Percentiles rank a stretch among this genome's conserved stretches.
Evolutionary conservation across 306 rosid genomes (phyloP).

Genomic region (Vicia faba): DNA sequence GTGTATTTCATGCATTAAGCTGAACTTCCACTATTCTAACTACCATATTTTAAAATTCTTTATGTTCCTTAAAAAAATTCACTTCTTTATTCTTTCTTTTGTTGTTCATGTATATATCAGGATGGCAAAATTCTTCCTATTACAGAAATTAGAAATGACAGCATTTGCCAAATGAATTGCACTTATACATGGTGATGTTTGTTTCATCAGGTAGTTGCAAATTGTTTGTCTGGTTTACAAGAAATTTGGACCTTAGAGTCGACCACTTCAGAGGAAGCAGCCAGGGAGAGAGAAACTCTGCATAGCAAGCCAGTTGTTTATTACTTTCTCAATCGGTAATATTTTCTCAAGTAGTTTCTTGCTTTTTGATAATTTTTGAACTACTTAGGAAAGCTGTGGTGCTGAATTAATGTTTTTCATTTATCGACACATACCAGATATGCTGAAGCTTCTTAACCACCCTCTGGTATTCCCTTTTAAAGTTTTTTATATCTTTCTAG

Average conservation of each 20-base stretch:
- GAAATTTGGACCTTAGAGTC: conserved; percentile 96
- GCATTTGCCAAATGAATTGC: conserved; percentile 28
- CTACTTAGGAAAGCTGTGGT: conserved; percentile 12
- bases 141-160: not conserved
- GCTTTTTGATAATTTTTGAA: conserved; percentile 15
- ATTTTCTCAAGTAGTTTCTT: conserved; percentile 20
- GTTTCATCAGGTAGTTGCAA: conserved; percentile 82
- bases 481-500: conserved; percentile 12
- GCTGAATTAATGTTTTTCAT: conserved; percentile 14
- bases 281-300: conserved; percentile 88
- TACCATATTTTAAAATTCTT: not conserved
- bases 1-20: not conserved
- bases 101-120: conserved; percentile 4
- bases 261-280: conserved; percentile 81
- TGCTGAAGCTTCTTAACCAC: conserved; percentile 21
- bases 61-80: not conserved
- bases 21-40: conserved; percentile 6
- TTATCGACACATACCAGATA: conserved; percentile 1
- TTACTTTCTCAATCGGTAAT: conserved; percentile 81
- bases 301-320: conserved; percentile 88
- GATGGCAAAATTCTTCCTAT: conserved; percentile 9
- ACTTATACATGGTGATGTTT: conserved; percentile 13
- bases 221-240: conserved; percentile 91
- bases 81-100: conserved; percentile 9
- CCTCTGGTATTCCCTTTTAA: not conserved